A percentile compares a stretch with the other conserved stretches of the same genome.
Evolutionary conservation across 176 grass and related monocot genomes (phyloP).

Genomic region (Carex kokanica): DNA sequence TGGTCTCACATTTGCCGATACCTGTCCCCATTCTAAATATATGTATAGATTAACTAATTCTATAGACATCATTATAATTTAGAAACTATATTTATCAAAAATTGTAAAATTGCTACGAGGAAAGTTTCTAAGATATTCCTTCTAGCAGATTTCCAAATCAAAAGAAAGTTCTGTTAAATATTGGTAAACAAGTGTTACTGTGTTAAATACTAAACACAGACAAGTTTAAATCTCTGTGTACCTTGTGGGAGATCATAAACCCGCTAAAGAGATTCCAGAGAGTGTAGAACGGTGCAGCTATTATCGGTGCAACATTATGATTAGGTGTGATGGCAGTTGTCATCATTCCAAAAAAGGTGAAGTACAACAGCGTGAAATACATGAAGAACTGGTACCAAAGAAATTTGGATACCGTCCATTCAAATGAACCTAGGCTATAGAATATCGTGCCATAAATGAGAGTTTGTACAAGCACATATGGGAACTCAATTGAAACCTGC

Average conservation of each 20-base stretch:
- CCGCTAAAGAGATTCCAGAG: slow-evolving; percentile 95
- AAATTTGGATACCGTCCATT: slow-evolving; percentile 67
- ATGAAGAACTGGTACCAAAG: slow-evolving; percentile 50
- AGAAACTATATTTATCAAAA: not conserved
- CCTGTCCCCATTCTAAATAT: not conserved
- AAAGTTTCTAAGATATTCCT: not conserved
- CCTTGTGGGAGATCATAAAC: slow-evolving; percentile 88
- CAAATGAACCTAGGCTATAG: slow-evolving; percentile 86
- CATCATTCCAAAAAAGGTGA: slow-evolving; percentile 89
- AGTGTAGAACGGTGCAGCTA: slow-evolving; percentile 92
- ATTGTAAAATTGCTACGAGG: not conserved
- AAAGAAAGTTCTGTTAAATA: not conserved
- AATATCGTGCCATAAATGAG: slow-evolving; percentile 86
- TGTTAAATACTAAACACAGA: not conserved
- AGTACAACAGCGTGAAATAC: slow-evolving; percentile 58
- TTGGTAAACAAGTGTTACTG: not conserved
- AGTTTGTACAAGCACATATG: slow-evolving; percentile 89
- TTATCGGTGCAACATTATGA: slow-evolving; percentile 79
- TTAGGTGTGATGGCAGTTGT: slow-evolving; percentile 87
- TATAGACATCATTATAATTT: not conserved
- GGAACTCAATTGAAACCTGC: slow-evolving; percentile 95
- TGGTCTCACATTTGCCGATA: not conserved
- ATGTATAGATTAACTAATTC: not conserved
- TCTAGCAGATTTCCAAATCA: not conserved
- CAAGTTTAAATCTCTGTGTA: slow-evolving; percentile 22